A percentile compares a stretch with the other conserved stretches of the same genome.
These are phyloP conservation scores for Zopfia rhizophila DNA, from an alignment of 2,329 filamentous ascomycete species.

Conservation along the genomic window DNA sequence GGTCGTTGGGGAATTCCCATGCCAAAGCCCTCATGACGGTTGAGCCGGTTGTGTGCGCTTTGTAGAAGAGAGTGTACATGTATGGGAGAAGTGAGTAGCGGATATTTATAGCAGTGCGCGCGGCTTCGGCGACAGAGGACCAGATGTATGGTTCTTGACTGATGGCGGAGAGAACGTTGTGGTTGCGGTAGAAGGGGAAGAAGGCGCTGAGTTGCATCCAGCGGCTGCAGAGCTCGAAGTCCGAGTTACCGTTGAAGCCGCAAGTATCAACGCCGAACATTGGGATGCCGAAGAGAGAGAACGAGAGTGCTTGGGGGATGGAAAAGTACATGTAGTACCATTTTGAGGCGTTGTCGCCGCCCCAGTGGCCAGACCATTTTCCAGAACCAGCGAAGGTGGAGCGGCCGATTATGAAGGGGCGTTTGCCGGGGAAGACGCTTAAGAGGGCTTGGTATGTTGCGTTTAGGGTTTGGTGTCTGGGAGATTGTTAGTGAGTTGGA, in stretches of 20 bases:
- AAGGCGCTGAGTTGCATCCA: constrained; percentile 80
- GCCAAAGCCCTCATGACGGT: constrained; percentile 78
- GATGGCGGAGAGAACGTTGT: constrained; percentile 71
- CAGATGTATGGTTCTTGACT: constrained; percentile 78
- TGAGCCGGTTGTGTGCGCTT: constrained; percentile 71
- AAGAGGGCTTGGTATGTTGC: constrained; percentile 79
- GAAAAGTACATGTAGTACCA: constrained; percentile 81
- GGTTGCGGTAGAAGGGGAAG: constrained; percentile 82
- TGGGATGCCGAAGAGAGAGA: constrained; percentile 78
- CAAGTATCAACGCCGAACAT: constrained; percentile 75
- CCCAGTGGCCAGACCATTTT: constrained; percentile 83
- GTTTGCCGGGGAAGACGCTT: constrained; percentile 70
- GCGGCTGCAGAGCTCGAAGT: constrained; percentile 75
- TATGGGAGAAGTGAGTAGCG: constrained; percentile 78
- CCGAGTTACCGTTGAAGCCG: constrained; percentile 74
- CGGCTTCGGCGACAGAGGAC: constrained; percentile 71
- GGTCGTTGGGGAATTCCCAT: constrained; percentile 80
- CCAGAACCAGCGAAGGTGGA: constrained; percentile 83
- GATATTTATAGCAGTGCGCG: constrained; percentile 74
- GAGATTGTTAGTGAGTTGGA: constrained; percentile 64
- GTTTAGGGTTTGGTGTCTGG: constrained; percentile 77
- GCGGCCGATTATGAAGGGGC: constrained; percentile 85
- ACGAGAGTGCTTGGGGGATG: constrained; percentile 80
- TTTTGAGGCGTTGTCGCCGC: constrained; percentile 74
- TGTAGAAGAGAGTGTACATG: constrained; percentile 78